A percentile compares a stretch with the other conserved stretches of the same genome.
These are phyloP conservation scores for Fusarium camptoceras DNA, from an alignment of 2,329 filamentous ascomycete species.

Conservation along the genomic window DNA sequence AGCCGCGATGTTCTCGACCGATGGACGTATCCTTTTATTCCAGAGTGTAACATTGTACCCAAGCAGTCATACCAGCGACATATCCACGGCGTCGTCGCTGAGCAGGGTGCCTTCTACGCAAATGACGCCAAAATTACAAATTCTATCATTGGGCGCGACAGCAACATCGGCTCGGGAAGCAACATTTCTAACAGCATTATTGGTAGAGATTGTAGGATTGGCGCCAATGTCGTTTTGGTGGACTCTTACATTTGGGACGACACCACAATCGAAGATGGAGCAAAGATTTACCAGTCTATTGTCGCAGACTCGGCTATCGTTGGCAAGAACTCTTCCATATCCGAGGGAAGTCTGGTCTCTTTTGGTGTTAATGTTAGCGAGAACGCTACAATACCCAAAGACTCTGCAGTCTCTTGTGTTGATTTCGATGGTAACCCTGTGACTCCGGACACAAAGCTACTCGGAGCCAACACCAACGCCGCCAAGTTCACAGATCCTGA, in stretches of 20 bases:
- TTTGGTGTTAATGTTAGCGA: constrained; percentile 80
- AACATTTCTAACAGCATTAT: constrained; percentile 81
- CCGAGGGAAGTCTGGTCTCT: constrained; percentile 81
- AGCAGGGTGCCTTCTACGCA: constrained; percentile 80
- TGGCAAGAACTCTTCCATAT: constrained; percentile 76
- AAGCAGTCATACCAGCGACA: constrained; percentile 80
- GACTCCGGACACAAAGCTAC: constrained; percentile 57
- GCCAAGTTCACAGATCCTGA: constrained; percentile 60
- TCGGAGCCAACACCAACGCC: constrained; percentile 65
- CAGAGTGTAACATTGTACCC: constrained; percentile 85
- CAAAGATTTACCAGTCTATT: constrained; percentile 77
- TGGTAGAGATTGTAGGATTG: constrained; percentile 87
- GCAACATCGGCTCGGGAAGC: constrained; percentile 78
- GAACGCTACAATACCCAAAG: constrained; percentile 59
- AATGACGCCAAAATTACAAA: constrained; percentile 76
- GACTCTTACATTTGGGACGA: constrained; percentile 92
- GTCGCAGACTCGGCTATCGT: constrained; percentile 79
- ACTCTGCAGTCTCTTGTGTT: constrained; percentile 52
- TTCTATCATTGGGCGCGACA: constrained; percentile 81
- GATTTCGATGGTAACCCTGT: constrained; percentile 53
- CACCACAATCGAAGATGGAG: constrained; percentile 79
- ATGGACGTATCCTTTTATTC: constrained; percentile 90
- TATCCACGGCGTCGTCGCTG: constrained; percentile 79
- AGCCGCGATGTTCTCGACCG: constrained; percentile 86
- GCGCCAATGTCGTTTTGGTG: constrained; percentile 82